Evolutionary conservation across 768 basidiomycete species (phyloP).

Genomic region (Leccinum olivaceopallidum): DNA sequence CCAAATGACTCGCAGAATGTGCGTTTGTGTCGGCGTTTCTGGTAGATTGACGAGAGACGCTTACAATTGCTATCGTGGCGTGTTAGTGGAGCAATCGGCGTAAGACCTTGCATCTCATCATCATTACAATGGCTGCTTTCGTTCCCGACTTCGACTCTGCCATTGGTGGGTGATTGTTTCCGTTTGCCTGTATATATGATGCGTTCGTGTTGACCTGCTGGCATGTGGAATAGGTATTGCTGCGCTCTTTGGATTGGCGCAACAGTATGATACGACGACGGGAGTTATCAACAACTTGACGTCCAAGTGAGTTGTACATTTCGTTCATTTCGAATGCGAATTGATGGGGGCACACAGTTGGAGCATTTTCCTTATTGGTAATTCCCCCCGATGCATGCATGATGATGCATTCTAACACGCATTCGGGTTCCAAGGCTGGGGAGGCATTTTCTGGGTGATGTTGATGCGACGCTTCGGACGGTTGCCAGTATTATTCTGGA

Average conservation of each 20-base stretch:
- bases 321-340: neutral
- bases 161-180: constrained; percentile 37
- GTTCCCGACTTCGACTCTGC: constrained; percentile 57
- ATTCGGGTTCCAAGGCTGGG: constrained; percentile 25
- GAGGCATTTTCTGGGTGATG: constrained; percentile 32
- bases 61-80: neutral
- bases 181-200: neutral
- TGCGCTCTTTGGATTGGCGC: constrained; percentile 46
- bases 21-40: constrained; percentile 11
- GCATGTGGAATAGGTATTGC: constrained; percentile 43
- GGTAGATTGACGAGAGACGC: neutral
- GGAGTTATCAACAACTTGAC: constrained; percentile 53
- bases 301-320: constrained; percentile 34
- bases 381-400: neutral
- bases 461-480: constrained; percentile 32
- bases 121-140: constrained; percentile 52
- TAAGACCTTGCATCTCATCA: constrained; percentile 47
- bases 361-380: constrained; percentile 51
- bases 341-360: constrained; percentile 29
- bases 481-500: constrained; percentile 33
- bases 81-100: constrained; percentile 44
- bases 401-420: constrained; percentile 9
- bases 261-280: constrained; percentile 44
- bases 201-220: neutral
- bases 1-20: constrained; percentile 58